Conservation (phyloP, 768 basidiomycete species). For the Macrolepiota dolichaula region DNA sequence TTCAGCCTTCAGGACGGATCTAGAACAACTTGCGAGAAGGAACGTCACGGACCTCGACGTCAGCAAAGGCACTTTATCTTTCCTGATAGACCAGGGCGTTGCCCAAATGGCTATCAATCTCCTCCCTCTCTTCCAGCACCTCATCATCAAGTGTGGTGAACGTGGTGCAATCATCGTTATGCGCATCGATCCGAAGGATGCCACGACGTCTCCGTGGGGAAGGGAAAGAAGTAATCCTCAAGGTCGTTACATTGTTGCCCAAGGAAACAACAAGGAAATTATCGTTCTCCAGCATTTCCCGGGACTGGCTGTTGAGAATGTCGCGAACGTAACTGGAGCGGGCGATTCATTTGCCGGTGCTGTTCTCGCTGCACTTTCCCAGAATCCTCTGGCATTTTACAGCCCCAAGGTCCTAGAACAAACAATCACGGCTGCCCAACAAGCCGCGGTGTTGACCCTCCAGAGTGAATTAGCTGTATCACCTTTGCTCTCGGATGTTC, state of each 20-base stretch:
- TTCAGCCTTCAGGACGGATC: conserved; percentile 59
- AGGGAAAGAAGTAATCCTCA: conserved; percentile 41
- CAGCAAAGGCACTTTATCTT: conserved; percentile 47
- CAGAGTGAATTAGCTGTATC: conserved; percentile 62
- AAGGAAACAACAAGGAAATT: conserved; percentile 41
- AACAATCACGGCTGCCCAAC: conserved; percentile 55
- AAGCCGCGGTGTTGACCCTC: conserved; percentile 60
- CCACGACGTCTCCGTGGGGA: conserved; percentile 47
- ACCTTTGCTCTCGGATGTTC: conserved; percentile 45
- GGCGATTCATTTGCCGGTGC: conserved; percentile 90
- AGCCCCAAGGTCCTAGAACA: conserved; percentile 39
- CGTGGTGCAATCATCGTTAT: conserved; percentile 64
- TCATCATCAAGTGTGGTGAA: conserved; percentile 84
- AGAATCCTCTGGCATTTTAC: conserved; percentile 41
- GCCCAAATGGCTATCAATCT: conserved; percentile 80
- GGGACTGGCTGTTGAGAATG: conserved; percentile 37
- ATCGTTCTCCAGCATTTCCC: conserved; percentile 76
- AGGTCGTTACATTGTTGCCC: conserved; percentile 49
- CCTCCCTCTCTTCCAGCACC: conserved; percentile 79
- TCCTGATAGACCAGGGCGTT: conserved; percentile 66
- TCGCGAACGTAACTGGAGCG: conserved; percentile 84
- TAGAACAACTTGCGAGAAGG: conserved; percentile 56
- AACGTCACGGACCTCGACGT: conserved; percentile 37
- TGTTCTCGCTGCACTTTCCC: conserved; percentile 63
- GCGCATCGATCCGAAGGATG: conserved; percentile 42